Evolutionary conservation across 2,329 filamentous ascomycete genomes (phyloP), one percentile per base, ranked within the genome.

Genomic region (Bisporella sp.): DNA sequence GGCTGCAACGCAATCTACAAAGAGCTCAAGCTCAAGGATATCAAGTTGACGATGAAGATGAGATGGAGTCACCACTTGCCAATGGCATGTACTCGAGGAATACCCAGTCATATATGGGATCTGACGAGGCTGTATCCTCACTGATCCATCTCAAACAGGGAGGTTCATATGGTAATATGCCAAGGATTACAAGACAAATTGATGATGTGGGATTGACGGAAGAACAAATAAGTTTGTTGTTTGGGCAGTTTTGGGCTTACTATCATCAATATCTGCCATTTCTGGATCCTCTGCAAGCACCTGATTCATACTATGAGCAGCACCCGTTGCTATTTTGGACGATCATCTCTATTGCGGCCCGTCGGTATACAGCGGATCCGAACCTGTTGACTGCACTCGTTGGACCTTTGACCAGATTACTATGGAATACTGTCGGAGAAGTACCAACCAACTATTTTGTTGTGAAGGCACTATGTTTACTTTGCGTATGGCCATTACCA

Each of bases 271-370:
- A 87, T 63, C 70, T 92, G 12, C 87, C 87, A 1, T 86, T 92
- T 62, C 77, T 92, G 57, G 85, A 83, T 60, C 75, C 81, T 5
- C 64, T 74, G 7, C 81, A 84, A 57, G 70, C 78, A 0, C 85
- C 89, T 1, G 85, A 93, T 44, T 74, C 82, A 51, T 93, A 88
- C 65, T 86, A 86, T 62, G 78, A 83, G 53, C 85, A 92, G 60
- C 86, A 89, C 46, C 82, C 84, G 4, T 74, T 96, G 11, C 77
- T 96, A 1, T 95, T 95, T 68, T 96, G 90, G 90, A 79, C 86
- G 45, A 85, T 92, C 52, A 74, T 91, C 43, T 79, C 85, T 35
- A 83, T 90, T 49, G 87, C 87, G 28, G 81, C 86, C 41, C 81
- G 87, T 47, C 82, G 87, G 39, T 90, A 84, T 62, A 73, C 74